A percentile compares a stretch with the other conserved stretches of the same genome.
Evolutionary conservation across 805 yeast genomes (phyloP).

Genomic region (Saturnispora besseyi): DNA sequence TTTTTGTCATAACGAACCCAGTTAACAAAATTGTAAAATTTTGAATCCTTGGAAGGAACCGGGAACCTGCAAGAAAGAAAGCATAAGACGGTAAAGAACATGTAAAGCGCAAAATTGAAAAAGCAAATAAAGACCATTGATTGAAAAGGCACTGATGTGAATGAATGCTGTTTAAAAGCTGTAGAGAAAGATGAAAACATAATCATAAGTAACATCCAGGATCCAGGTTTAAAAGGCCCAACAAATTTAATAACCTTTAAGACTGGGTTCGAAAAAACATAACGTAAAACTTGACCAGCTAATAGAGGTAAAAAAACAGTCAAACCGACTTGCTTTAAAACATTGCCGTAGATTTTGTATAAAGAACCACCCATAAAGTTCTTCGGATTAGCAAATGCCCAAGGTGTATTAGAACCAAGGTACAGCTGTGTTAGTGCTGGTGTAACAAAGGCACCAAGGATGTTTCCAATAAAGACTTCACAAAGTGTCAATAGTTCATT

Average conservation of each 20-base stretch:
- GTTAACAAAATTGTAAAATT: slow-evolving; percentile 36
- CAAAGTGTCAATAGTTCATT: slow-evolving; percentile 64
- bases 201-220: slow-evolving; percentile 66
- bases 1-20: slow-evolving; percentile 46
- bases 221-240: slow-evolving; percentile 60
- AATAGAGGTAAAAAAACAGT: slow-evolving; percentile 71
- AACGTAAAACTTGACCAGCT: slow-evolving; percentile 79
- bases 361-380: neutral
- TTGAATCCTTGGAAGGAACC: slow-evolving; percentile 51
- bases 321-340: slow-evolving; percentile 79
- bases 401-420: slow-evolving; percentile 35
- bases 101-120: slow-evolving; percentile 71
- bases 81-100: slow-evolving; percentile 64
- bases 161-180: slow-evolving; percentile 36
- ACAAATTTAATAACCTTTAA: slow-evolving; percentile 50
- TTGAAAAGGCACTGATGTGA: slow-evolving; percentile 45
- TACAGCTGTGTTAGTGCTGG: slow-evolving; percentile 78
- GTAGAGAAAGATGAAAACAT: slow-evolving; percentile 48
- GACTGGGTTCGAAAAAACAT: slow-evolving; percentile 53
- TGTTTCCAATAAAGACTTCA: slow-evolving; percentile 78
- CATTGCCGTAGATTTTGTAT: slow-evolving; percentile 55
- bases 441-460: slow-evolving; percentile 77
- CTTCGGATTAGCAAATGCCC: slow-evolving; percentile 70
- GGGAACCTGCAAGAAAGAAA: slow-evolving; percentile 44
- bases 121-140: slow-evolving; percentile 72